Base-by-base conservation (phyloP, 1,139 yeast genomes). In the Candida tropicalis region DNA sequence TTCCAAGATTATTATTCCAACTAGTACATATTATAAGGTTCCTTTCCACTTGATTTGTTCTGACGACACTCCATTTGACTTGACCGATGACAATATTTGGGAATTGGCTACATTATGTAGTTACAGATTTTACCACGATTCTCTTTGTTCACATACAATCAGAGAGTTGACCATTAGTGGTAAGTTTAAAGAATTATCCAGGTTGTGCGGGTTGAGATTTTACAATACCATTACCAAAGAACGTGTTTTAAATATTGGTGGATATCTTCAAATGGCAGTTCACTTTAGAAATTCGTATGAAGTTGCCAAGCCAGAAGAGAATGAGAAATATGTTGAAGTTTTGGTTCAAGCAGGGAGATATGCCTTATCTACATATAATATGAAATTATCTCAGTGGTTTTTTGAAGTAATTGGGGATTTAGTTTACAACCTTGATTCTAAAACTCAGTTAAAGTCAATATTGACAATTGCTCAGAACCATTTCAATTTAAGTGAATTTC, bases 11-110 rank as follows among this genome's bases (percentile, higher is more conserved):
- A 52, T 79, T 6, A 51, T 58, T 1, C 79, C 82, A 1, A 60
- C 68, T 9, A 69, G 73, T 17, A 60, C 74, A 1, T 70, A 68
- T 48, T 77, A 77, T 54, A 78, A 77, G 49, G 61, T 76, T 25
- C 82, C 83, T 4, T 74, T 76, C 48, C 72, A 73, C 45, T 44
- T 63, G 18, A 44, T 68, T 28, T 60, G 69, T 16, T 56, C 64
- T 1, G 56, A 58, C 2, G 62, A 61, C 1, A 62, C 66, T 29
- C 70, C 76, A 0, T 69, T 76, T 40, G 66, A 66, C 3, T 45
- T 77, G n/a, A 54, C 63, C 4, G 69, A 68, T 15, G 55, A 62
- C 1, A 65, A 65, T 35, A 57, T 74, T 7, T 59, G 68, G 52
- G 64, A 64, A 16, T 59, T 78, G 32, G 66, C 79, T 0, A 59